Evolutionary conservation across 2,329 filamentous ascomycete species (phyloP).

Genomic region (Colletotrichum australisinense): DNA sequence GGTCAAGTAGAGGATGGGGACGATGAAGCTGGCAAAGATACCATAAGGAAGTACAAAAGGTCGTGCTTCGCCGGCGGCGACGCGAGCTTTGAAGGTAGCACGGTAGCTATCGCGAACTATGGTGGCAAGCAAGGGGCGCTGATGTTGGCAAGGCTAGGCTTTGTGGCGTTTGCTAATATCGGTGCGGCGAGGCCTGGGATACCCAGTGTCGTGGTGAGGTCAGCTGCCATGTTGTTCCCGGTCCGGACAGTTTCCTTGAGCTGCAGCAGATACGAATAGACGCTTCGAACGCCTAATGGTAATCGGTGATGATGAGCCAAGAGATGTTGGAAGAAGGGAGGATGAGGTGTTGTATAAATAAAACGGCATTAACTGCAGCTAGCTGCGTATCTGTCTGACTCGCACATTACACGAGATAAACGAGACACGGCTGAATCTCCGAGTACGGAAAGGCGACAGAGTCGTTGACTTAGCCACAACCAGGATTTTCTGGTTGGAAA

Average conservation of each 20-base stretch:
- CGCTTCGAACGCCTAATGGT: neutral
- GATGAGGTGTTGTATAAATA: conserved; percentile 17
- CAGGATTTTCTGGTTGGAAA: conserved; percentile 3
- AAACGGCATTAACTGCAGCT: neutral
- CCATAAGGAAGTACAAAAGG: conserved; percentile 66
- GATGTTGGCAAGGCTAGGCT: conserved; percentile 18
- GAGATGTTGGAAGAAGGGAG: neutral
- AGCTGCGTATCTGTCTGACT: conserved; percentile 11
- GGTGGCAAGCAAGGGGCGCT: conserved; percentile 33
- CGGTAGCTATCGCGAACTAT: conserved; percentile 47
- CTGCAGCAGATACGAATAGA: neutral
- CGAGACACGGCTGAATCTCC: neutral
- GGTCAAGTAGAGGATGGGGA: conserved; percentile 66
- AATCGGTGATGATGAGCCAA: neutral
- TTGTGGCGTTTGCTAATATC: conserved; percentile 17
- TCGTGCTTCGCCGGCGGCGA: conserved; percentile 51
- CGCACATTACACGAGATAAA: conserved; percentile 2
- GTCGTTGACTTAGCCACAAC: neutral
- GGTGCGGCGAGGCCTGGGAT: conserved; percentile 20
- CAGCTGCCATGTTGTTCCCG: conserved; percentile 22
- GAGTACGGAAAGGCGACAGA: conserved; percentile 9
- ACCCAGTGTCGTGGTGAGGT: conserved; percentile 17
- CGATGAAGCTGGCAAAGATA: conserved; percentile 57
- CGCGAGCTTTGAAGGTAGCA: conserved; percentile 47
- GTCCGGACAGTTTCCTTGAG: neutral